phyloP scores from a whole-genome alignment of 768 basidiomycete genomes.

The Cystobasidium tubakii region DNA sequence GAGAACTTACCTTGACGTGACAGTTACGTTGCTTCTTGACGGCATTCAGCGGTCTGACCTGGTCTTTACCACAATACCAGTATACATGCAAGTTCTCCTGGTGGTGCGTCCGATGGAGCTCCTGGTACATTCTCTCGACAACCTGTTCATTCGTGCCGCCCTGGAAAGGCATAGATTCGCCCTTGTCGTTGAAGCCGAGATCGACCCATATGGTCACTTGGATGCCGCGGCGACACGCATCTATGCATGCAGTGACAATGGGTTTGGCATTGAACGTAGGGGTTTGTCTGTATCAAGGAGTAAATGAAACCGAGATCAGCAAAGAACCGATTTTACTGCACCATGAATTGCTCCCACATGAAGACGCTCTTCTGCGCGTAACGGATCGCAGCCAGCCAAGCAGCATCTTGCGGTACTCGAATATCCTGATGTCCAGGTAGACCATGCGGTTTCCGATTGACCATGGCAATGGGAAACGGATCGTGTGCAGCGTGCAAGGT shows the following conservation, averaged over 20 bases:
- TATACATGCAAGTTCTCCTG: slow-evolving; percentile 56
- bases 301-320: background rate
- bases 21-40: slow-evolving; percentile 65
- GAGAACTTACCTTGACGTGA: slow-evolving; percentile 50
- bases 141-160: slow-evolving; percentile 71
- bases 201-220: slow-evolving; percentile 61
- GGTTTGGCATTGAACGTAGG: slow-evolving; percentile 67
- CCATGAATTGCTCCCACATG: slow-evolving; percentile 52
- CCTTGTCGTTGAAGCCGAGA: slow-evolving; percentile 58
- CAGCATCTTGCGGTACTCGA: slow-evolving; percentile 60
- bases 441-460: slow-evolving; percentile 62
- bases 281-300: slow-evolving; percentile 55
- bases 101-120: slow-evolving; percentile 54
- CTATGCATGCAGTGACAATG: slow-evolving; percentile 58
- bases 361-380: slow-evolving; percentile 62
- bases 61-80: slow-evolving; percentile 61
- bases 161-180: slow-evolving; percentile 62
- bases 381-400: slow-evolving; percentile 63
- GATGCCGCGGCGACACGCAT: slow-evolving; percentile 61
- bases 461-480: slow-evolving; percentile 62
- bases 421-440: slow-evolving; percentile 49
- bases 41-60: slow-evolving; percentile 62
- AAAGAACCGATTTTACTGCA: no score
- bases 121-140: slow-evolving; percentile 58
- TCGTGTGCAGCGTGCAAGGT: slow-evolving; percentile 58